phyloP scores from a whole-genome alignment of 352 stramenopile genomes.

The Thalassiosira pacifica region DNA sequence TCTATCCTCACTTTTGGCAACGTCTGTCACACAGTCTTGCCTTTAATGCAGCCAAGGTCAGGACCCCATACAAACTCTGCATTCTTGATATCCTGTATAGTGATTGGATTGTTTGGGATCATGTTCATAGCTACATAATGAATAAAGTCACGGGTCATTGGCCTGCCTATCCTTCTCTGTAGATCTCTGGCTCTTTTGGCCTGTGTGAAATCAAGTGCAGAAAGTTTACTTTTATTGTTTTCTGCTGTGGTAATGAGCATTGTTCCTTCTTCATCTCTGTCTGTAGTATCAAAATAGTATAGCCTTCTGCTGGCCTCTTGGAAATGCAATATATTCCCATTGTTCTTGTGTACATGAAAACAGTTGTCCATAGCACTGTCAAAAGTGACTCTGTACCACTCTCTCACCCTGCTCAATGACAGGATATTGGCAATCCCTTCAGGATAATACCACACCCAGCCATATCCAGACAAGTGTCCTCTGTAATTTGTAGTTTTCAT shows the following conservation, averaged over 20 bases:
- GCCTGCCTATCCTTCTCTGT: conserved; percentile 36
- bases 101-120: conserved; percentile 39
- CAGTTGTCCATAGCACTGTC: conserved; percentile 29
- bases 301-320: conserved; percentile 1
- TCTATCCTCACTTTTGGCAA: neutral
- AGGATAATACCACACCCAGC: conserved; percentile 56
- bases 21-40: conserved; percentile 20
- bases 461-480: conserved; percentile 48
- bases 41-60: conserved; percentile 42
- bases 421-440: conserved; percentile 68
- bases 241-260: conserved; percentile 22
- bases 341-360: conserved; percentile 12
- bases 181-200: conserved; percentile 35
- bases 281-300: conserved; percentile 21
- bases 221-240: conserved; percentile 37
- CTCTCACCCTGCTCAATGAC: conserved; percentile 30
- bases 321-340: neutral
- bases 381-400: conserved; percentile 52
- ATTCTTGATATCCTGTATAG: conserved; percentile 28
- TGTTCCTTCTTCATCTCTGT: conserved; percentile 1
- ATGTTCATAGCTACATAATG: conserved; percentile 27
- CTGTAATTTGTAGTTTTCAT: conserved; percentile 16
- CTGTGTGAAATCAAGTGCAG: conserved; percentile 16
- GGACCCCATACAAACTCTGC: conserved; percentile 45
- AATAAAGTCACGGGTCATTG: conserved; percentile 17